These are phyloP conservation scores for Globisporangium takayamanum DNA, from an alignment of 352 stramenopile species.

Conservation along the genomic window DNA sequence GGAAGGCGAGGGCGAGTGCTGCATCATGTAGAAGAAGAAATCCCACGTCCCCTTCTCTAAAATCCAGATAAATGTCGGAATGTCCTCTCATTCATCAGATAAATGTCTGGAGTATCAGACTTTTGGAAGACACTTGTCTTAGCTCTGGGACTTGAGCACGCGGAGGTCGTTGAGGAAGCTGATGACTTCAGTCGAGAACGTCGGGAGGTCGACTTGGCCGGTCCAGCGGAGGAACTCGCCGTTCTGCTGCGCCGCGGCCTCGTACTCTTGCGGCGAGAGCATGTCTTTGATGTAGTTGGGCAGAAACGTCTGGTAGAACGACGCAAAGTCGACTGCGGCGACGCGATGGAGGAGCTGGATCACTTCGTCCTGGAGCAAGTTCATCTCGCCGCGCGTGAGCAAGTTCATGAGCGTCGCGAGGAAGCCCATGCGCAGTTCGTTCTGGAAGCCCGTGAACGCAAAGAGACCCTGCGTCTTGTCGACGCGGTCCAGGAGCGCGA, in stretches of 20 bases:
- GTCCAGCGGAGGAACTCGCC: conserved; percentile 66
- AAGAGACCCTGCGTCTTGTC: conserved; percentile 65
- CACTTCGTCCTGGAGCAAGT: conserved; percentile 70
- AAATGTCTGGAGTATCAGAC: too few species aligned
- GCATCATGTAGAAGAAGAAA: conserved; percentile 61
- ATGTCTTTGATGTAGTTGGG: conserved; percentile 58
- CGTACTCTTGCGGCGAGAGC: conserved; percentile 40
- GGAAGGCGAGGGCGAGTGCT: conserved; percentile 72
- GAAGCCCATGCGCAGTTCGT: conserved; percentile 66
- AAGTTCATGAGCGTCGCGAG: conserved; percentile 76
- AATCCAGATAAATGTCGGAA: not conserved
- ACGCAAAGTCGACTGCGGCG: conserved; percentile 62
- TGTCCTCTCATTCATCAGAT: too few species aligned
- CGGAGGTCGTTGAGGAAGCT: conserved; percentile 75
- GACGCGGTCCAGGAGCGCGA: conserved; percentile 54
- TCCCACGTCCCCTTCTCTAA: not conserved
- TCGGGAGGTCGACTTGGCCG: conserved; percentile 66
- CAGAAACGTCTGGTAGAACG: conserved; percentile 72
- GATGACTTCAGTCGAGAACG: conserved; percentile 62
- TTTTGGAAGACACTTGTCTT: not conserved
- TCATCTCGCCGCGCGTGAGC: conserved; percentile 71
- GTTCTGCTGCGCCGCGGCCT: conserved; percentile 42
- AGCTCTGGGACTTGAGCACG: conserved; percentile 64
- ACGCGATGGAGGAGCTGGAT: conserved; percentile 66
- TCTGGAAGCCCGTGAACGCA: conserved; percentile 65